Percentiles rank a stretch among this genome's conserved stretches.
Conservation (phyloP, 2,329 filamentous ascomycete genomes). For the Pseudogymnoascus sp. region DNA sequence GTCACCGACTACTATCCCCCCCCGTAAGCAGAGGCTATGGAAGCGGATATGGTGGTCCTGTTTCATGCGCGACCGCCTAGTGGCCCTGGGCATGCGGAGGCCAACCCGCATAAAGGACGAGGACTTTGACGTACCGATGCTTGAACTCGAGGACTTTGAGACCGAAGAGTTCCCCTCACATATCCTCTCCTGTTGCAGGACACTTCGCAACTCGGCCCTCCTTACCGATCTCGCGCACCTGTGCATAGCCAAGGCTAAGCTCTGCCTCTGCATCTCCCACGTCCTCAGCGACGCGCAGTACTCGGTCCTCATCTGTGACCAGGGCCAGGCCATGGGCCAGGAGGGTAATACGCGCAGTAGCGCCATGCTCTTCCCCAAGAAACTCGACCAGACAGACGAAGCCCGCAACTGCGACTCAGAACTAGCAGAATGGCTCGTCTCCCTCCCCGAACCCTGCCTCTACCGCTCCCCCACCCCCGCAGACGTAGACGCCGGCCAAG, state of each 20-base stretch:
- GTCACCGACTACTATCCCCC: constrained; percentile 64
- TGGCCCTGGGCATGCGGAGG: constrained; percentile 86
- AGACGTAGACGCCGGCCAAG: constrained; percentile 49
- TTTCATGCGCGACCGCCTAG: constrained; percentile 87
- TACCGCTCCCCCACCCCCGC: constrained; percentile 49
- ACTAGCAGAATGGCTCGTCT: constrained; percentile 67
- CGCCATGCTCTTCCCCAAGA: constrained; percentile 89
- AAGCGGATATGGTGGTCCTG: constrained; percentile 98
- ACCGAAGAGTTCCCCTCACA: constrained; percentile 58
- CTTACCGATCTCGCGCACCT: too few relatives aligned
- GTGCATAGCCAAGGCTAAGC: too few relatives aligned
- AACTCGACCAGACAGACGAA: constrained; percentile 68
- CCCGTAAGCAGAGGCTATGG: constrained; percentile 71
- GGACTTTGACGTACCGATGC: constrained; percentile 89
- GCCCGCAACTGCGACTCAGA: constrained; percentile 73
- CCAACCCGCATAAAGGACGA: constrained; percentile 88
- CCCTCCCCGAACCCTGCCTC: constrained; percentile 61
- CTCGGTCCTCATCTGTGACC: too few relatives aligned
- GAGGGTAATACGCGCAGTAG: constrained; percentile 60
- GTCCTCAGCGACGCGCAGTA: too few relatives aligned
- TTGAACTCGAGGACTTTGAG: constrained; percentile 78
- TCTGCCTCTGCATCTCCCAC: too few relatives aligned
- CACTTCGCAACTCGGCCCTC: constrained; percentile 67
- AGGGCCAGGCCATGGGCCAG: constrained; percentile 66
- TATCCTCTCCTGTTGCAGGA: constrained; percentile 59